Percentiles rank a stretch among this genome's conserved stretches.
Conservation (phyloP, 2,329 filamentous ascomycete species). For the Pseudopyrenochaeta lycopersici region DNA sequence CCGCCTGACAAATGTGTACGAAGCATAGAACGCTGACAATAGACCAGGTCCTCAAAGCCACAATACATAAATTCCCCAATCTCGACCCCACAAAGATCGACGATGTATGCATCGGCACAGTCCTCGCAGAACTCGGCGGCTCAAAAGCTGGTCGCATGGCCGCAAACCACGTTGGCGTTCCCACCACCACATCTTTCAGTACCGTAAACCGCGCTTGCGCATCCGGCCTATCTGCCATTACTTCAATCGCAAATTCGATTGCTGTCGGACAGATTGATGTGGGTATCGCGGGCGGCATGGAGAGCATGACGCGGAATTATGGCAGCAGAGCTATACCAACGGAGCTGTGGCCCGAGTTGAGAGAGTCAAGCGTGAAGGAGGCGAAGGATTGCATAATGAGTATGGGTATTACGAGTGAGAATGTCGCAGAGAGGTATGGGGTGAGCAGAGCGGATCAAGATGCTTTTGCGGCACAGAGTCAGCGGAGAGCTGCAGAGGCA, state of each 20-base stretch:
- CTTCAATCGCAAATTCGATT: slow-evolving; percentile 77
- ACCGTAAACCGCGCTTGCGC: slow-evolving; percentile 91
- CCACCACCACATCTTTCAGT: slow-evolving; percentile 76
- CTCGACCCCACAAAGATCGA: slow-evolving; percentile 75
- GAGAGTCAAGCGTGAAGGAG: slow-evolving; percentile 70
- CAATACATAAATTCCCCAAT: slow-evolving; percentile 75
- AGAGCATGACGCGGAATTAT: slow-evolving; percentile 96
- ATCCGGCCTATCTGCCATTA: slow-evolving; percentile 79
- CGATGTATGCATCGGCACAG: slow-evolving; percentile 87
- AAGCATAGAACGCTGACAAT: slow-evolving; percentile 16
- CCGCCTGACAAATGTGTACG: slow-evolving; percentile 52
- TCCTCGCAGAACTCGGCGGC: slow-evolving; percentile 89
- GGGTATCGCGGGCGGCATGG: slow-evolving; percentile 89
- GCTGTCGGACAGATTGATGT: slow-evolving; percentile 74
- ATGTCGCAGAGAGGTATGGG: slow-evolving; percentile 80
- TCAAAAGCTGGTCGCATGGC: slow-evolving; percentile 92
- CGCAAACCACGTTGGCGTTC: slow-evolving; percentile 82
- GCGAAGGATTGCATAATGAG: slow-evolving; percentile 89
- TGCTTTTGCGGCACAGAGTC: slow-evolving; percentile 78
- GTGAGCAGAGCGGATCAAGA: slow-evolving; percentile 82
- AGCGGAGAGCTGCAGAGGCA: slow-evolving; percentile 76
- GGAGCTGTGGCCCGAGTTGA: slow-evolving; percentile 78
- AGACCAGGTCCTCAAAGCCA: slow-evolving; percentile 67
- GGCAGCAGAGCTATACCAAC: slow-evolving; percentile 83
- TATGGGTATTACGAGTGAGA: slow-evolving; percentile 92